Percentiles rank a stretch among this genome's conserved stretches.
Conservation (phyloP, 2,329 filamentous ascomycete genomes). For the Talaromyces sp. region DNA sequence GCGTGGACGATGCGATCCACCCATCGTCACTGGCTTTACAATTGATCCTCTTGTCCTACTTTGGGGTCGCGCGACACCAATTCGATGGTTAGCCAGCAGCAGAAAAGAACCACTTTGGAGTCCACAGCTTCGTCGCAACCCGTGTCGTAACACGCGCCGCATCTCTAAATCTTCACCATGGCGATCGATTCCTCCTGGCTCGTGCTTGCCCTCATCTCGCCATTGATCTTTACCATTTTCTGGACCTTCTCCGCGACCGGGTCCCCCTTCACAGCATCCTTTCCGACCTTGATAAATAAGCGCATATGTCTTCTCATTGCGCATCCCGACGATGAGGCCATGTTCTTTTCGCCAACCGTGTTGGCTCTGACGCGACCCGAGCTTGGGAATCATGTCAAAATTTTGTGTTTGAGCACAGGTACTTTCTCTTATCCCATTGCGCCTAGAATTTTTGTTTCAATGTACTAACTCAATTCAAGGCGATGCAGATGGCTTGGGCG, state of each 20-base stretch:
- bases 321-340: slow-evolving; percentile 96
- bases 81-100: neutral
- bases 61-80: neutral
- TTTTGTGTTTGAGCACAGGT: slow-evolving; percentile 86
- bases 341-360: slow-evolving; percentile 94
- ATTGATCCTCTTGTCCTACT: neutral
- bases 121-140: neutral
- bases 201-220: slow-evolving; percentile 4
- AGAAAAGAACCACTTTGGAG: neutral
- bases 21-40: neutral
- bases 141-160: neutral
- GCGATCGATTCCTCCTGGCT: slow-evolving; percentile 7
- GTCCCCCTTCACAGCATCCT: slow-evolving; percentile 33
- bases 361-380: slow-evolving; percentile 75
- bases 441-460: neutral
- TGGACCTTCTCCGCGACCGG: slow-evolving; percentile 37
- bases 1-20: neutral
- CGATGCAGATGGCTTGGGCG: slow-evolving; percentile 80
- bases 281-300: slow-evolving; percentile 68
- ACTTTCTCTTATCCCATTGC: slow-evolving; percentile 14
- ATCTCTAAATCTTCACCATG: slow-evolving; percentile 1
- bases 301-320: slow-evolving; percentile 89
- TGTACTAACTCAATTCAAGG: slow-evolving; percentile 41
- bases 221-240: slow-evolving; percentile 27
- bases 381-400: slow-evolving; percentile 84